These are phyloP conservation scores for Penicillium sp. DNA, from an alignment of 2,329 filamentous ascomycete genomes.

Conservation along the genomic window DNA sequence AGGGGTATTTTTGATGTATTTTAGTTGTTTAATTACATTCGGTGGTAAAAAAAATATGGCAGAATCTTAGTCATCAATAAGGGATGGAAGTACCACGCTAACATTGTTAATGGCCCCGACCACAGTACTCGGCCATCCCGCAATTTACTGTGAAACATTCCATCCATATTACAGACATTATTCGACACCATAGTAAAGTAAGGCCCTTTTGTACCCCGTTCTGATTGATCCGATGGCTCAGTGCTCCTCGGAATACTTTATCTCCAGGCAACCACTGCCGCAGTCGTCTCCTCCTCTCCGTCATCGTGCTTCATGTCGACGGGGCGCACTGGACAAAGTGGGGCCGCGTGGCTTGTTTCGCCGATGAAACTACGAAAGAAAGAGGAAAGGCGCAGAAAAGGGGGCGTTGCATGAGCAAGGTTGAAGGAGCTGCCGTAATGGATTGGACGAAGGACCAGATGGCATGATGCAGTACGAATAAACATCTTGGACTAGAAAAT, in stretches of 20 bases:
- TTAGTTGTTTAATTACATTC: too few relatives aligned
- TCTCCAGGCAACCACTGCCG: neutral
- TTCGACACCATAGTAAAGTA: too few relatives aligned
- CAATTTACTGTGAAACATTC: neutral
- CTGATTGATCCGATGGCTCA: too few relatives aligned
- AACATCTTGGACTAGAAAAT: neutral
- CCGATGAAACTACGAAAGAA: slow-evolving; percentile 4
- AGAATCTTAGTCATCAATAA: too few relatives aligned
- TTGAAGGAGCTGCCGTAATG: neutral
- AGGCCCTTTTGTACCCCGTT: too few relatives aligned
- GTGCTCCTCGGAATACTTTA: neutral
- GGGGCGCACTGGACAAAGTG: neutral
- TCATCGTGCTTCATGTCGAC: neutral
- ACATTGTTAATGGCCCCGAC: too few relatives aligned
- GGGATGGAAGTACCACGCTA: too few relatives aligned
- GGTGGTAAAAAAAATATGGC: too few relatives aligned
- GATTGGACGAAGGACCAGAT: neutral
- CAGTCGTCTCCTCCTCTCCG: neutral
- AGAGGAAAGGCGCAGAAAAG: neutral
- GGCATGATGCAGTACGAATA: neutral
- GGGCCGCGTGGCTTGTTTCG: slow-evolving; percentile 1
- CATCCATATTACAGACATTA: neutral
- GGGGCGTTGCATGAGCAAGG: neutral
- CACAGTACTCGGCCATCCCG: neutral
- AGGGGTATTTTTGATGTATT: too few relatives aligned